Evolutionary conservation across 306 rosid species (phyloP).

Genomic region (Chamaecrista fasciculata): DNA sequence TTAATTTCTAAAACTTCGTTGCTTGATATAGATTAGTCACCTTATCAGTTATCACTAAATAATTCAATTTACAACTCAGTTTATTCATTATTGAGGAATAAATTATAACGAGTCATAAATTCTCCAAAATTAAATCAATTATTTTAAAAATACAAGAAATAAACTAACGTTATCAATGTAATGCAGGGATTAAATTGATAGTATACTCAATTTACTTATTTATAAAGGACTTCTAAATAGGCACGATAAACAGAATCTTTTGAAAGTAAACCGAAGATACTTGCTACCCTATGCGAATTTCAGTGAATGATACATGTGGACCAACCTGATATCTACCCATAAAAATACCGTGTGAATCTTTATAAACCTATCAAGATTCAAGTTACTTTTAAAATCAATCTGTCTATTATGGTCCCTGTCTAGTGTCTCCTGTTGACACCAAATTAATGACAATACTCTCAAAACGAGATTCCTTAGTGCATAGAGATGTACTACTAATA

Average conservation of each 20-base stretch:
- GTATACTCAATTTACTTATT: not conserved
- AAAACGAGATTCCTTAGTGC: conserved; percentile 18
- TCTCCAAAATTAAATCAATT: too few species aligned
- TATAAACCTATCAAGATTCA: conserved; percentile 21
- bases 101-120: too few species aligned
- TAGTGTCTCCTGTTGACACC: conserved; percentile 26
- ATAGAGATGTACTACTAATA: conserved; percentile 2
- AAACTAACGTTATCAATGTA: too few species aligned
- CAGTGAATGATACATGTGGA: conserved; percentile 4
- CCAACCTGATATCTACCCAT: conserved; percentile 31
- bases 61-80: too few species aligned
- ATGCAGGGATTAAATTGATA: too few species aligned
- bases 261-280: not conserved
- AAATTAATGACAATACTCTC: conserved; percentile 25
- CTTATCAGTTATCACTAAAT: too few species aligned
- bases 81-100: too few species aligned
- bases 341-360: conserved; percentile 12
- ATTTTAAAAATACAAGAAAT: too few species aligned
- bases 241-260: not conserved
- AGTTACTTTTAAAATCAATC: conserved; percentile 36
- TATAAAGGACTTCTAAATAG: not conserved
- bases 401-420: conserved; percentile 24
- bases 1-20: too few species aligned
- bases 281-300: not conserved
- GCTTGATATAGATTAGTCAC: too few species aligned